Conservation (phyloP, 2,329 filamentous ascomycete genomes). For the Diaporthe ampelina region DNA sequence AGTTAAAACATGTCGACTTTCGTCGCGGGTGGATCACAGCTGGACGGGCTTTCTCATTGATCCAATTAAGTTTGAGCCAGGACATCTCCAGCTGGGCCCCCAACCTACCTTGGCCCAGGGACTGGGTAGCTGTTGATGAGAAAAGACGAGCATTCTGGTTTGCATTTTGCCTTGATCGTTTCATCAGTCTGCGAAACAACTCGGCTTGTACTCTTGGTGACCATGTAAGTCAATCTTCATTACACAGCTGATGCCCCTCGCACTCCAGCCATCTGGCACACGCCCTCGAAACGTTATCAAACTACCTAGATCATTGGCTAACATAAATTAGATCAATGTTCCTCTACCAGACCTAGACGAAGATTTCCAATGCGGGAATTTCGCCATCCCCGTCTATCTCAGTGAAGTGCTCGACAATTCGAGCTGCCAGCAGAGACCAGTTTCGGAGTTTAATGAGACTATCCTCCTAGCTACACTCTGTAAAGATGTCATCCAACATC, state of each 20-base stretch:
- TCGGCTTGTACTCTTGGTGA: slow-evolving; percentile 45
- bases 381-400: neutral
- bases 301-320: neutral
- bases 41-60: slow-evolving; percentile 52
- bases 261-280: neutral
- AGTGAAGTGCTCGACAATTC: neutral
- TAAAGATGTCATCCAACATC: neutral
- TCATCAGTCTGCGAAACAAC: slow-evolving; percentile 43
- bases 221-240: slow-evolving; percentile 34
- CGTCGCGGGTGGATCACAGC: slow-evolving; percentile 52
- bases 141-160: slow-evolving; percentile 47
- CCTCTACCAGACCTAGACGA: neutral
- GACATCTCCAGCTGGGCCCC: slow-evolving; percentile 43
- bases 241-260: neutral
- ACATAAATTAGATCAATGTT: neutral
- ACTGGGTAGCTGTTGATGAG: slow-evolving; percentile 42
- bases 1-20: slow-evolving; percentile 44
- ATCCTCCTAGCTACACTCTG: neutral
- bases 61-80: slow-evolving; percentile 41
- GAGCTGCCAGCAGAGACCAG: neutral
- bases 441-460: neutral
- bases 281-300: neutral
- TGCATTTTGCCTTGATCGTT: slow-evolving; percentile 46
- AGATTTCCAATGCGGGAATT: neutral
- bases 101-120: slow-evolving; percentile 6